Percentiles rank a stretch among this genome's conserved stretches.
phyloP scores from a whole-genome alignment of 495 filamentous ascomycete species.

The Daldinia caldariorum region DNA sequence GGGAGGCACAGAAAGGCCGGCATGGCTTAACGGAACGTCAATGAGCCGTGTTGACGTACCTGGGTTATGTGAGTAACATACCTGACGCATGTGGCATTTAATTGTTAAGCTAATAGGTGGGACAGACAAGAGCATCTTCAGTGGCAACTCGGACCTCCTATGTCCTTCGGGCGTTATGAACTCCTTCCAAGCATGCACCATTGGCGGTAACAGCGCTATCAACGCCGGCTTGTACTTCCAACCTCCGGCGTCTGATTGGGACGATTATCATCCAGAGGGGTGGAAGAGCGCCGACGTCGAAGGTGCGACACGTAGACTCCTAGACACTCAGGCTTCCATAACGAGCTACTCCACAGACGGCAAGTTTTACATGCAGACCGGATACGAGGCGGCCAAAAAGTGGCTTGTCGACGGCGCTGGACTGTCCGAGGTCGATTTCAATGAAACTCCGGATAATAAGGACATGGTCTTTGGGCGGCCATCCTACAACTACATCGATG shows the following conservation, averaged over 20 bases:
- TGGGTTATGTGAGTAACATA: slow-evolving; percentile 55
- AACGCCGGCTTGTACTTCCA: slow-evolving; percentile 60
- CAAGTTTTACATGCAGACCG: slow-evolving; percentile 63
- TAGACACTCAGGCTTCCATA: slow-evolving; percentile 64
- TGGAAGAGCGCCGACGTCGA: slow-evolving; percentile 67
- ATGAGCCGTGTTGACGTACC: slow-evolving; percentile 69
- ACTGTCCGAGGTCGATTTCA: slow-evolving; percentile 62
- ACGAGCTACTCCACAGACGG: slow-evolving; percentile 64
- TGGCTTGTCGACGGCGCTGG: slow-evolving; percentile 60
- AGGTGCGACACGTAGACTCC: slow-evolving; percentile 59
- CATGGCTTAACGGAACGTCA: slow-evolving; percentile 64
- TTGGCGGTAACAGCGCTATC: slow-evolving; percentile 63
- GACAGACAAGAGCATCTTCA: slow-evolving; percentile 60
- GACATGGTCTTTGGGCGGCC: slow-evolving; percentile 62
- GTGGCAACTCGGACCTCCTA: slow-evolving; percentile 47
- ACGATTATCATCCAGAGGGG: slow-evolving; percentile 66
- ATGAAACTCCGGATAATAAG: slow-evolving; percentile 62
- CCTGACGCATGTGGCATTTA: background rate
- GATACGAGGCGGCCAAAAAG: slow-evolving; percentile 61
- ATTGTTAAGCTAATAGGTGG: slow-evolving; percentile 13
- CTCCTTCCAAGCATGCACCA: slow-evolving; percentile 66
- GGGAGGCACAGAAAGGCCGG: slow-evolving; percentile 52
- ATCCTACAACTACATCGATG: slow-evolving; percentile 62
- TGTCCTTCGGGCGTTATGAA: slow-evolving; percentile 52
- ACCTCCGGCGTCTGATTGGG: slow-evolving; percentile 64